Percentiles rank a stretch among this genome's conserved stretches.
Evolutionary conservation across 352 stramenopile species (phyloP).

Genomic region (Globisporangium camurandrum): DNA sequence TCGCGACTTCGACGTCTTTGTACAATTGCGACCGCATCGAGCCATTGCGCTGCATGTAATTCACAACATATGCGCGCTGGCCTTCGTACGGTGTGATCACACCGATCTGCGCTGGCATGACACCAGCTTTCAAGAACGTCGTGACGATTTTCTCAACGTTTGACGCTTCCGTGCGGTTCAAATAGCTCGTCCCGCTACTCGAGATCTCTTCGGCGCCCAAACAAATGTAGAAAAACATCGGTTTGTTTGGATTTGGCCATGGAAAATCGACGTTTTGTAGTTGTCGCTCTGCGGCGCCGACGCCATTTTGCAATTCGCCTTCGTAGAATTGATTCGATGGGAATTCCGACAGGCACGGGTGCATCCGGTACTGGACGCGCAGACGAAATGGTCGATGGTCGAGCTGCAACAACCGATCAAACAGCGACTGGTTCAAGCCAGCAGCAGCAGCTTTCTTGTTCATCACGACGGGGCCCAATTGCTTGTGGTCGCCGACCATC

Average conservation of each 20-base stretch:
- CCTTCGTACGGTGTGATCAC: constrained; percentile 98
- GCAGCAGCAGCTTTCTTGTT: constrained; percentile 98
- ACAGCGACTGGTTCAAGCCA: constrained; percentile 96
- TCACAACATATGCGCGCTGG: constrained; percentile 97
- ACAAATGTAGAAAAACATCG: constrained; percentile 98
- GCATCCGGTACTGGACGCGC: constrained; percentile 99
- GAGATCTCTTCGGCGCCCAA: constrained; percentile 97
- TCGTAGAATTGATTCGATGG: constrained; percentile 99
- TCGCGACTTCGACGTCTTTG: constrained; percentile 98
- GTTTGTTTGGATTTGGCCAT: constrained; percentile 95
- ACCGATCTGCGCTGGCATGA: constrained; percentile 89
- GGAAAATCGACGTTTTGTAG: constrained; percentile 90
- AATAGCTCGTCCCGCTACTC: constrained; percentile 95
- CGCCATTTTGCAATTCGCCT: constrained; percentile 97
- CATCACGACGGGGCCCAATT: constrained; percentile 97
- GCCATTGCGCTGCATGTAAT: constrained; percentile 96
- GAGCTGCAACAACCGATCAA: constrained; percentile 95
- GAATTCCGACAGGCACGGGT: constrained; percentile 98
- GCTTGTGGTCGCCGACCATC: constrained; percentile 98
- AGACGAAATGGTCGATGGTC: constrained; percentile 95
- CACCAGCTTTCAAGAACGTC: constrained; percentile 91
- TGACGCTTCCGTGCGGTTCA: constrained; percentile 98
- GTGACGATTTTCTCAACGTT: constrained; percentile 98
- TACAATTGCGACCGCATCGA: constrained; percentile 92
- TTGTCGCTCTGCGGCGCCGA: constrained; percentile 92